Percentiles rank a stretch among this genome's conserved stretches.
Evolutionary conservation across 495 filamentous ascomycete species (phyloP).

Genomic region (Glutinoglossum americanum): DNA sequence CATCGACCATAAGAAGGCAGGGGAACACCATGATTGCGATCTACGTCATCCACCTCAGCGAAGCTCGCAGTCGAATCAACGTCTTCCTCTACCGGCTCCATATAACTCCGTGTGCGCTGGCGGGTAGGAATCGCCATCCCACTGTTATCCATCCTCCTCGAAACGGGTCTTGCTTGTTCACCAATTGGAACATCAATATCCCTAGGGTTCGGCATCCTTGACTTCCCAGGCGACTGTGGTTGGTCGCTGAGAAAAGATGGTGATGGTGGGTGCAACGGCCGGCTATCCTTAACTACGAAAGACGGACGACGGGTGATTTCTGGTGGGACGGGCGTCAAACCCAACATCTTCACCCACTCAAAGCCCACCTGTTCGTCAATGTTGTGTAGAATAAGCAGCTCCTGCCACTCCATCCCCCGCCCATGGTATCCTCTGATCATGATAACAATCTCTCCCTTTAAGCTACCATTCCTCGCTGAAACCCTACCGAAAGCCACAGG

Average conservation of each 20-base stretch:
- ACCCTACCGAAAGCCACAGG: conserved; percentile 45
- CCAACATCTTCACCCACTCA: conserved; percentile 79
- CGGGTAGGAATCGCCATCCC: background rate
- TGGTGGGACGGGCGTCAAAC: conserved; percentile 55
- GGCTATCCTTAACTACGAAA: background rate
- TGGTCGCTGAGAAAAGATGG: background rate
- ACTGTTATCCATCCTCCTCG: conserved; percentile 4
- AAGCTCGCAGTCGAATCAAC: conserved; percentile 4
- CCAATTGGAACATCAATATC: conserved; percentile 53
- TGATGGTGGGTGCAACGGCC: background rate
- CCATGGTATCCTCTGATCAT: conserved; percentile 51
- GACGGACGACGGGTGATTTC: conserved; percentile 14
- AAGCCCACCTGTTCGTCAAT: conserved; percentile 51
- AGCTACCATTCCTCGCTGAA: conserved; percentile 62
- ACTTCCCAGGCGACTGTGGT: conserved; percentile 11
- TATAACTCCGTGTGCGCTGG: conserved; percentile 10
- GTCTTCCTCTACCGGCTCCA: background rate
- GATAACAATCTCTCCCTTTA: conserved; percentile 46
- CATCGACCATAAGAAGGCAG: background rate
- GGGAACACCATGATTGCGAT: background rate
- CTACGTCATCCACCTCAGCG: background rate
- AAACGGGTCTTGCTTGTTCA: conserved; percentile 27
- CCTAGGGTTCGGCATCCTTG: conserved; percentile 28
- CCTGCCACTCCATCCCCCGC: conserved; percentile 49
- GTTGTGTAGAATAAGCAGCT: conserved; percentile 49